Conservation (phyloP, 108 stramenopile genomes). For the Seminavis robusta region DNA sequence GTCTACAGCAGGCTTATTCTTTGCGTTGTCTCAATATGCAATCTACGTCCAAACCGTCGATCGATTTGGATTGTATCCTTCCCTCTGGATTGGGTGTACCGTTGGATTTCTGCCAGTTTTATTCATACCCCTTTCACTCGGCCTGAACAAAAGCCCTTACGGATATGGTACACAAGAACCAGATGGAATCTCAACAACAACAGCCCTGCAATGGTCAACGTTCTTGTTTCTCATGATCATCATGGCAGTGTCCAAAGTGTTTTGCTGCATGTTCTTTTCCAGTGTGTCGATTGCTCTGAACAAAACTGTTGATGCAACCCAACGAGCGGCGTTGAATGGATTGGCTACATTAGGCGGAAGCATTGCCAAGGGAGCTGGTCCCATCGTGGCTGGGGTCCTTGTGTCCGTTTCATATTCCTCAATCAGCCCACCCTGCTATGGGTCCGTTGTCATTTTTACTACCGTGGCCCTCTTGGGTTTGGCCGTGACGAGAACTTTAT, state of each 20-base stretch:
- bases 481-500: too few species aligned
- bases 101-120: slow-evolving; percentile 16
- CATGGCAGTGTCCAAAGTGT: slow-evolving; percentile 33
- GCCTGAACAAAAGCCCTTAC: slow-evolving; percentile 1
- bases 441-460: too few species aligned
- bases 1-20: slow-evolving; percentile 49
- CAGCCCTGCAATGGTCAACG: neutral
- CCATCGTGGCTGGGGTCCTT: slow-evolving; percentile 44
- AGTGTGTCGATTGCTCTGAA: slow-evolving; percentile 53
- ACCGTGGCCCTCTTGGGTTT: too few species aligned
- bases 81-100: too few species aligned
- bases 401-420: too few species aligned
- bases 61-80: slow-evolving; percentile 40
- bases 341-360: slow-evolving; percentile 54
- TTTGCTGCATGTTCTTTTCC: slow-evolving; percentile 49
- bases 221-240: slow-evolving; percentile 20
- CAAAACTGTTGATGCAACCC: slow-evolving; percentile 47
- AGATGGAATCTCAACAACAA: too few species aligned
- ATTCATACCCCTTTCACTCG: slow-evolving; percentile 42
- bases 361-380: slow-evolving; percentile 52
- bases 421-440: too few species aligned
- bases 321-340: slow-evolving; percentile 70
- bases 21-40: slow-evolving; percentile 45
- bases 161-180: neutral
- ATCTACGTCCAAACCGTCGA: slow-evolving; percentile 32